These are phyloP conservation scores for Aspergillus nanangensis DNA, from an alignment of 495 filamentous ascomycete genomes.

Conservation along the genomic window DNA sequence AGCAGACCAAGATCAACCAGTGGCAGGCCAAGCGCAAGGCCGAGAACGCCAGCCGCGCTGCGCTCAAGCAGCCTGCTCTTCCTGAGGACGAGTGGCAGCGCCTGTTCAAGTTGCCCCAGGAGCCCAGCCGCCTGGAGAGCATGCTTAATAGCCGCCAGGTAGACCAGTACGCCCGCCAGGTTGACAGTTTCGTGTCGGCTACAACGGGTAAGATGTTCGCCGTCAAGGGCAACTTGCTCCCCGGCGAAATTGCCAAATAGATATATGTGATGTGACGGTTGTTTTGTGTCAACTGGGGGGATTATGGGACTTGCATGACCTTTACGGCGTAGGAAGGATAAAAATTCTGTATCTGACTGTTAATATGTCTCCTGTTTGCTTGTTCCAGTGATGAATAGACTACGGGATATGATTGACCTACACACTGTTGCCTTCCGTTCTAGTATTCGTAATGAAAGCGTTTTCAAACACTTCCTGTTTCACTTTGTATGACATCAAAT, in stretches of 20 bases:
- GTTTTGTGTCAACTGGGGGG: slow-evolving; percentile 19
- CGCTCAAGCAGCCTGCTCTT: slow-evolving; percentile 82
- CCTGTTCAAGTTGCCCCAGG: slow-evolving; percentile 92
- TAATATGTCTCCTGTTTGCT: slow-evolving; percentile 39
- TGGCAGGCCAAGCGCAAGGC: slow-evolving; percentile 96
- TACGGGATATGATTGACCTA: slow-evolving; percentile 15
- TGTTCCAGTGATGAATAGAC: slow-evolving; percentile 33
- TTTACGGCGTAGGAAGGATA: slow-evolving; percentile 47
- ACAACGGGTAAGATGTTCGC: slow-evolving; percentile 98
- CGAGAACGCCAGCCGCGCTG: slow-evolving; percentile 79
- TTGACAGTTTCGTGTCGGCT: slow-evolving; percentile 91
- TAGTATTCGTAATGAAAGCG: too few species aligned
- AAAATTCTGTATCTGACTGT: slow-evolving; percentile 47
- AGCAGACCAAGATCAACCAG: slow-evolving; percentile 91
- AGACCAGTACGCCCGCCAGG: slow-evolving; percentile 95
- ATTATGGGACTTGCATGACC: slow-evolving; percentile 44
- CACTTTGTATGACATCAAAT: too few species aligned
- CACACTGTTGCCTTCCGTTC: too few species aligned
- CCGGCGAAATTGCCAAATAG: slow-evolving; percentile 43
- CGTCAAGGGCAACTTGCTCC: slow-evolving; percentile 67
- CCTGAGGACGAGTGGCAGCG: slow-evolving; percentile 98
- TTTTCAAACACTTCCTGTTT: too few species aligned
- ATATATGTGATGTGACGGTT: slow-evolving; percentile 17
- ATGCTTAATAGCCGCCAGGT: slow-evolving; percentile 93
- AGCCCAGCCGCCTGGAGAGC: slow-evolving; percentile 86